A percentile compares a stretch with the other conserved stretches of the same genome.
phyloP scores from a whole-genome alignment of 306 rosid genomes.

The Neltuma alba region DNA sequence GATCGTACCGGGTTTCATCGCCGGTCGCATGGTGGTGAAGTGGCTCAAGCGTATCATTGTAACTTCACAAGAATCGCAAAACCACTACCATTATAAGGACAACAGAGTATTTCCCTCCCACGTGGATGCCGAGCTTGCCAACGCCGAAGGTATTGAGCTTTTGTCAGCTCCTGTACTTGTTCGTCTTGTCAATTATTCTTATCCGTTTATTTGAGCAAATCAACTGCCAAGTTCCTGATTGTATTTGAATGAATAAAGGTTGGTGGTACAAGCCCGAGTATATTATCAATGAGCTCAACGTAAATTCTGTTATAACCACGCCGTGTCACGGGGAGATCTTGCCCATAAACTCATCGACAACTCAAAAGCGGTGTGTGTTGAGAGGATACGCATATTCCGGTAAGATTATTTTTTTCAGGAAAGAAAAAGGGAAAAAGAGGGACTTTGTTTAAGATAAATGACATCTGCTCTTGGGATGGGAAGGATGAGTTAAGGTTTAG shows the following conservation, averaged over 20 bases:
- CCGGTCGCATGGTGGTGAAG: conserved; percentile 83
- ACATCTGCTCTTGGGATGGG: no score
- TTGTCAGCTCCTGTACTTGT: not conserved
- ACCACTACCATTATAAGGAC: conserved; percentile 65
- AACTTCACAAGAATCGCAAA: conserved; percentile 57
- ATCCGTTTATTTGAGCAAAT: not conserved
- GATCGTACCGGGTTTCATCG: conserved; percentile 76
- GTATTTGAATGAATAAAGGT: conserved; percentile 42
- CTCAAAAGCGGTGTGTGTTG: conserved; percentile 62
- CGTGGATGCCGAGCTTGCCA: conserved; percentile 80
- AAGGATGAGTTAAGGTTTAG: not conserved
- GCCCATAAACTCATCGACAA: conserved; percentile 76
- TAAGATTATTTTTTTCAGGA: conserved; percentile 26
- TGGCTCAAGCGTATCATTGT: conserved; percentile 83
- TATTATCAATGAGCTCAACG: conserved; percentile 77
- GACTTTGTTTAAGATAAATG: not conserved
- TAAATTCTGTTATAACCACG: conserved; percentile 86
- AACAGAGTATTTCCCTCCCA: conserved; percentile 80
- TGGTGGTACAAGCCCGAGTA: conserved; percentile 96
- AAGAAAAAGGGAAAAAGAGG: not conserved
- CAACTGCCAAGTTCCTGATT: not conserved
- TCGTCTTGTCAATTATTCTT: not conserved
- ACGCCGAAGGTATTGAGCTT: conserved; percentile 61
- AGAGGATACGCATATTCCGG: conserved; percentile 91
- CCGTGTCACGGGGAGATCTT: conserved; percentile 81